These are phyloP conservation scores for Xylariaceae sp. DNA, from an alignment of 2,329 filamentous ascomycete genomes.

Conservation along the genomic window DNA sequence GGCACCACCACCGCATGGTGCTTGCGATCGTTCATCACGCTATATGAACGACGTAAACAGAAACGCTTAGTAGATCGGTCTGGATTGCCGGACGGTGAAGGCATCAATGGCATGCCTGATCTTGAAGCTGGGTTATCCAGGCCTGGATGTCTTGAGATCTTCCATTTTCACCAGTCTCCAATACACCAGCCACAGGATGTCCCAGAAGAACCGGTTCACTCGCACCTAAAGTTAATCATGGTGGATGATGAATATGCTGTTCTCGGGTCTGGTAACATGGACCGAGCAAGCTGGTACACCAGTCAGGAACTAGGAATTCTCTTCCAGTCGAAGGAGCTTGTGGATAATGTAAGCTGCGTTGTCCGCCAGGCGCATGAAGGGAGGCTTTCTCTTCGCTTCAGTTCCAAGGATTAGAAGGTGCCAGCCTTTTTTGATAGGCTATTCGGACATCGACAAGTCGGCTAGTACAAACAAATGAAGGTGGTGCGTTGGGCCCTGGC, in stretches of 20 bases:
- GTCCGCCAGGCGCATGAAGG: conserved; percentile 35
- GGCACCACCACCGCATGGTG: conserved; percentile 68
- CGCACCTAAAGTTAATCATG: conserved; percentile 73
- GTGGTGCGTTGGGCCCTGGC: too few species aligned
- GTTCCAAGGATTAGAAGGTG: not conserved
- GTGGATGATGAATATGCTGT: conserved; percentile 65
- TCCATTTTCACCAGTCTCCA: conserved; percentile 49
- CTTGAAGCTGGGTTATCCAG: conserved; percentile 41
- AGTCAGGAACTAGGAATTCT: conserved; percentile 76
- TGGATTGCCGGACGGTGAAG: conserved; percentile 8
- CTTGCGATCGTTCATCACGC: conserved; percentile 54
- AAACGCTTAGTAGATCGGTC: conserved; percentile 21
- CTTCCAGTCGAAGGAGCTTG: conserved; percentile 41
- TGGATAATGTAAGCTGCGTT: conserved; percentile 28
- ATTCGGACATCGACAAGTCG: not conserved
- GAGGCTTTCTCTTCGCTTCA: conserved; percentile 34
- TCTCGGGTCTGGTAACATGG: conserved; percentile 77
- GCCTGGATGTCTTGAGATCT: conserved; percentile 52
- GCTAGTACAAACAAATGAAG: not conserved
- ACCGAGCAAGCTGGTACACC: conserved; percentile 81
- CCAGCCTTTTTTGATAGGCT: not conserved
- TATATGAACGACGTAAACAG: conserved; percentile 41
- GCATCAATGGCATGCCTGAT: conserved; percentile 30
- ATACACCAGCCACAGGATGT: conserved; percentile 15
- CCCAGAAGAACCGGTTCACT: conserved; percentile 61